Conservation (phyloP, 495 filamentous ascomycete genomes). For the Parathielavia appendiculata region DNA sequence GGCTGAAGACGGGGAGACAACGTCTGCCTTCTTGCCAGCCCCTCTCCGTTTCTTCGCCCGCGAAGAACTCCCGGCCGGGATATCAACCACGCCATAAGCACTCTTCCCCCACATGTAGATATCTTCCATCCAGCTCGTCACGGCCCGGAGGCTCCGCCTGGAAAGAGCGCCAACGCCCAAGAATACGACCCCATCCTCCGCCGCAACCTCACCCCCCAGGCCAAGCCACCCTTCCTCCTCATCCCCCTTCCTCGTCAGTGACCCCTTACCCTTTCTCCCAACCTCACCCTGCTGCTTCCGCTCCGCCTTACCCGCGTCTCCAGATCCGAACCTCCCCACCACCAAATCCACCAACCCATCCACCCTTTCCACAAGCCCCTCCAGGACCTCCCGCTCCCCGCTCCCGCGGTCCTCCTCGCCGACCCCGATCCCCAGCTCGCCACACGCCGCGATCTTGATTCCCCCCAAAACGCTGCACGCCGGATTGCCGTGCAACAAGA, state of each 20-base stretch:
- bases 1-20: too few species aligned
- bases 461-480: conserved; percentile 71
- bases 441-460: conserved; percentile 84
- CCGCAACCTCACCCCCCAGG: conserved; percentile 53
- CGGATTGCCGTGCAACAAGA: conserved; percentile 85
- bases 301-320: conserved; percentile 4
- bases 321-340: conserved; percentile 73
- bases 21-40: not conserved
- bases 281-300: conserved; percentile 19
- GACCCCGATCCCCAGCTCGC: conserved; percentile 87
- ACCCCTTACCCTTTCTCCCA: not conserved
- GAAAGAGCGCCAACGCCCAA: conserved; percentile 66
- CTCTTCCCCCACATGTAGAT: conserved; percentile 70
- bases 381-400: conserved; percentile 84
- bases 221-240: conserved; percentile 58
- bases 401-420: conserved; percentile 92
- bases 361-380: conserved; percentile 66
- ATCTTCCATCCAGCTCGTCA: conserved; percentile 80
- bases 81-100: conserved; percentile 76
- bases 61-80: conserved; percentile 42
- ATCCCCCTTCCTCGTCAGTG: not conserved
- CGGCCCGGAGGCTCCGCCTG: conserved; percentile 55
- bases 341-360: conserved; percentile 75
- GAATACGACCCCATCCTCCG: conserved; percentile 79
- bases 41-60: conserved; percentile 7